phyloP scores from a whole-genome alignment of 441 rosid genomes.

The Metrosideros polymorpha region DNA sequence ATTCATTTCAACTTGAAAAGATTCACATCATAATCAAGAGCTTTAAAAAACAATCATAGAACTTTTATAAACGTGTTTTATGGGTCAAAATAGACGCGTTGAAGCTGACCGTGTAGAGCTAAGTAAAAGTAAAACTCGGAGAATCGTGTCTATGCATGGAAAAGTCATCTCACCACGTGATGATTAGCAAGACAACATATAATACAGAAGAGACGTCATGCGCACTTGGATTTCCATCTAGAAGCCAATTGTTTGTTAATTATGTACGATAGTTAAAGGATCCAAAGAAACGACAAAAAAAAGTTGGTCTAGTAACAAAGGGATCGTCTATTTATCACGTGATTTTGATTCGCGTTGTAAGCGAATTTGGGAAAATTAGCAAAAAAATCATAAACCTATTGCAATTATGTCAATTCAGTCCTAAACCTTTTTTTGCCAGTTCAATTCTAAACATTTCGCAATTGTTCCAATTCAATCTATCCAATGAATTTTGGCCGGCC shows the following conservation, averaged over 20 bases:
- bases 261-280: neutral
- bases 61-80: neutral
- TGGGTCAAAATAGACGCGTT: neutral
- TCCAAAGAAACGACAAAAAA: neutral
- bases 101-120: too few relatives aligned
- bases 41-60: neutral
- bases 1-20: neutral
- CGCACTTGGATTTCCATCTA: neutral
- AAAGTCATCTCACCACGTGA: neutral
- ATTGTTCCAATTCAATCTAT: too few relatives aligned
- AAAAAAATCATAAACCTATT: too few relatives aligned
- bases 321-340: neutral
- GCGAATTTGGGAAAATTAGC: neutral
- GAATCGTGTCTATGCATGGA: neutral
- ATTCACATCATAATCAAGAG: neutral
- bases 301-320: neutral
- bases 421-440: too few relatives aligned
- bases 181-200: neutral
- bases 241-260: neutral
- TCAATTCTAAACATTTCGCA: too few relatives aligned
- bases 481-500: too few relatives aligned
- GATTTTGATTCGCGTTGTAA: accelerated
- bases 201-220: neutral
- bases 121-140: neutral
- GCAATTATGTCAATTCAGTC: too few relatives aligned